Evolutionary conservation across 768 basidiomycete species (phyloP).

Genomic region (Boletus rubescentipes): DNA sequence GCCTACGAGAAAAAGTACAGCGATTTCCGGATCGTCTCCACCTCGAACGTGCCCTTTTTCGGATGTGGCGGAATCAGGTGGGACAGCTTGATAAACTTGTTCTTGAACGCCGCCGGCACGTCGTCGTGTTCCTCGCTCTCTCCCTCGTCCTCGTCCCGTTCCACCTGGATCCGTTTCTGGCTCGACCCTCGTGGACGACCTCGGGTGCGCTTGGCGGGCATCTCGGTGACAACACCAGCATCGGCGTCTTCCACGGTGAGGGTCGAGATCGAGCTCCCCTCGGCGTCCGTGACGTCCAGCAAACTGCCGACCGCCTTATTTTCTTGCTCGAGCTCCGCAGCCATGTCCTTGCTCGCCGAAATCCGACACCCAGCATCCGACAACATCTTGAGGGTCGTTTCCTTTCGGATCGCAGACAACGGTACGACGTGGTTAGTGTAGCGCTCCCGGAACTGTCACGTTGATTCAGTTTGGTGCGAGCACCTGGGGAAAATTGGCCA

Average conservation of each 20-base stretch:
- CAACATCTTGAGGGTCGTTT: constrained; percentile 41
- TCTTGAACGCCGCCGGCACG: constrained; percentile 29
- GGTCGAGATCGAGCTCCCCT: constrained; percentile 32
- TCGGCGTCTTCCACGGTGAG: constrained; percentile 6
- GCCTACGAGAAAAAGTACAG: constrained; percentile 91
- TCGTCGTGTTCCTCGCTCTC: constrained; percentile 19
- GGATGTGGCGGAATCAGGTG: constrained; percentile 83
- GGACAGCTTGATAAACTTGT: constrained; percentile 71
- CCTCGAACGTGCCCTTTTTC: constrained; percentile 81
- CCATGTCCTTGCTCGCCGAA: constrained; percentile 41
- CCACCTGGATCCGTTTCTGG: constrained; percentile 18
- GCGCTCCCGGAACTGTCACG: constrained; percentile 66
- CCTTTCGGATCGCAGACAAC: constrained; percentile 43
- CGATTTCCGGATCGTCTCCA: constrained; percentile 75
- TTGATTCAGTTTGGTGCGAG: not conserved
- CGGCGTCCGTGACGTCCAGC: constrained; percentile 39
- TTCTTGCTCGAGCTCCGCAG: constrained; percentile 22
- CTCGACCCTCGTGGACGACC: constrained; percentile 22
- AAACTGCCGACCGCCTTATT: constrained; percentile 32
- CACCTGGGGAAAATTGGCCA: not conserved
- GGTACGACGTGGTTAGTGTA: constrained; percentile 75
- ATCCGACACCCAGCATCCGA: constrained; percentile 45
- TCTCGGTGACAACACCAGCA: not conserved
- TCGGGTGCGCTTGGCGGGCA: constrained; percentile 11
- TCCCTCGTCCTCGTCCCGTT: not conserved